Base-by-base conservation (phyloP, 768 basidiomycete species). In the Lactifluus piperatus region DNA sequence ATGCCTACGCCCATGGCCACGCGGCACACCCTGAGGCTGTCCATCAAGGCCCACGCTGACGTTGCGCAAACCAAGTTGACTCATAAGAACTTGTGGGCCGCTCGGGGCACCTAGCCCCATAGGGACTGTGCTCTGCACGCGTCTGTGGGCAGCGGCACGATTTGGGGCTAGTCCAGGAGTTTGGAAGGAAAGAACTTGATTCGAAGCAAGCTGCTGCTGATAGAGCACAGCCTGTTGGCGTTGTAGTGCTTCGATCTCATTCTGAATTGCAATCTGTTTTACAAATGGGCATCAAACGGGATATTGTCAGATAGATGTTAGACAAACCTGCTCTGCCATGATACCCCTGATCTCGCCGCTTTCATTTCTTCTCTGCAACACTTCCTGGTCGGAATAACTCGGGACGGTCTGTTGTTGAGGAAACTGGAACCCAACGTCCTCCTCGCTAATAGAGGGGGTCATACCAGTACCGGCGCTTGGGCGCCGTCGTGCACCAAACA, bases 211-310 rank as follows among this genome's bases (percentile, higher is more conserved):
- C 65, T 94, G 91, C 59, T 91, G 90, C 68, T 93, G 91, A 68
- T 93, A 89, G 37, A 95, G 79, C 26, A 84, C 88, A 64, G 92
- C 88, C 65, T 95, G 92, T 62, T 95, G 92, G 53, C 92, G 88
- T 66, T 93, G 89, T 58, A 95, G 75, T 5, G 81, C 87, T 73
- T 93, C 92, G 64, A 94, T 94, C 72, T 95, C 91, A 66, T 71
- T 91, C 73, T 94, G 93, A 57, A 95, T 69, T 46, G 91, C 91
- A 68, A 94, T 89, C 89, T 91, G 68, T 26, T 36, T 27, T 8
- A 34, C 29, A 36, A 44, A 58, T 58, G 56, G 36, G 56, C 63
- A 22, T 55, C 51, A 39, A 49, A 16, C 36, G 2, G 37, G 30
- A 41, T 37, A 52, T 57, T n/a, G 47, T 26, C 32, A n/a, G n/a